Evolutionary conservation across 2,329 filamentous ascomycete genomes (phyloP).

Genomic region (Samsoniella hepiali): DNA sequence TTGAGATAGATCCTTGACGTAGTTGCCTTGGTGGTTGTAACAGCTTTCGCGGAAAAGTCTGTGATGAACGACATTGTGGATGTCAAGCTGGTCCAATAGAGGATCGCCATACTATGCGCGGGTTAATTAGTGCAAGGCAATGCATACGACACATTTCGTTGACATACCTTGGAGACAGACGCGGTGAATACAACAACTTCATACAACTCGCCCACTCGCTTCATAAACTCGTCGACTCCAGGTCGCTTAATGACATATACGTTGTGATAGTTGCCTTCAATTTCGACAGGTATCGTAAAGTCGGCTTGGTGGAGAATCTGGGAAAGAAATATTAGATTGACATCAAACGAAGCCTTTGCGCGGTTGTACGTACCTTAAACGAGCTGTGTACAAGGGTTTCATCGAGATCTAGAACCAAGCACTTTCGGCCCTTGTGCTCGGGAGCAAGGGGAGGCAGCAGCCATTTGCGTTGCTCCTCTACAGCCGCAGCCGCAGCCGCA

Average conservation of each 20-base stretch:
- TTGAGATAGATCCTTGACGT: conserved; percentile 98
- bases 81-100: conserved; percentile 91
- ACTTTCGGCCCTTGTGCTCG: conserved; percentile 83
- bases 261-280: conserved; percentile 98
- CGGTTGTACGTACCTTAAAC: conserved; percentile 70
- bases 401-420: conserved; percentile 89
- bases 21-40: conserved; percentile 99
- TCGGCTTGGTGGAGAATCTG: conserved; percentile 97
- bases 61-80: conserved; percentile 95
- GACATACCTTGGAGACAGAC: conserved; percentile 85
- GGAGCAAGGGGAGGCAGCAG: conserved; percentile 79
- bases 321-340: conserved; percentile 17
- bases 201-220: conserved; percentile 93
- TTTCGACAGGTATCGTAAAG: conserved; percentile 98
- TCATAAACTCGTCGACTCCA: conserved; percentile 99
- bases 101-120: conserved; percentile 81
- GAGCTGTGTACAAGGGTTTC: conserved; percentile 98
- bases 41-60: conserved; percentile 96
- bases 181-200: conserved; percentile 99
- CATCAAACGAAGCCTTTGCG: conserved; percentile 11
- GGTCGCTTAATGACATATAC: conserved; percentile 99
- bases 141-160: neutral
- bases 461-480: conserved; percentile 53
- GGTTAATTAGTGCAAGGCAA: conserved; percentile 23
- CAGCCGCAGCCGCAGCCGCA: conserved; percentile 40